Evolutionary conservation across 768 basidiomycete species (phyloP).

Genomic region (Daedaleopsis nitida): DNA sequence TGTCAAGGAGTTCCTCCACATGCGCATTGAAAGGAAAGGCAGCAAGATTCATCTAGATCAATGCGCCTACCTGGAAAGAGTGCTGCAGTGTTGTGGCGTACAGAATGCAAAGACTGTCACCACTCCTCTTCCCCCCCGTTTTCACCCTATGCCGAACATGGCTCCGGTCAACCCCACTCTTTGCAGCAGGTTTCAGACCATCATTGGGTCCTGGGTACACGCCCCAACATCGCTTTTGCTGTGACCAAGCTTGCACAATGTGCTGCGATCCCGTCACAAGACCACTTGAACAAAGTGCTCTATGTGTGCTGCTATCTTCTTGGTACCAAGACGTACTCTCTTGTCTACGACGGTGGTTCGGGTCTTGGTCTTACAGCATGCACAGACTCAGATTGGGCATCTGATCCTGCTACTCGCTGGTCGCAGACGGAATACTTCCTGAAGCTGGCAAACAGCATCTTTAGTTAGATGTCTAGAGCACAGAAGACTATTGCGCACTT

Average conservation of each 20-base stretch:
- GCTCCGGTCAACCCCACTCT: slow-evolving; percentile 2
- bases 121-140: slow-evolving; percentile 12
- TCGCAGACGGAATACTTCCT: slow-evolving; percentile 7
- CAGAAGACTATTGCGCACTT: slow-evolving; percentile 7
- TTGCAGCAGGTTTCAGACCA: slow-evolving; percentile 2
- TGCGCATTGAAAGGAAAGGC: slow-evolving; percentile 19
- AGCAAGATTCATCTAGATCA: slow-evolving; percentile 13
- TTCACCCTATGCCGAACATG: slow-evolving; percentile 1
- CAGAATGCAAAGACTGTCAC: slow-evolving; percentile 13
- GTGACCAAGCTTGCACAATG: slow-evolving; percentile 37
- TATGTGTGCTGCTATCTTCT: slow-evolving; percentile 3
- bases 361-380: neutral
- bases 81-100: slow-evolving; percentile 12
- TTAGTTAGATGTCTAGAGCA: slow-evolving; percentile 4
- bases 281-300: neutral
- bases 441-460: neutral
- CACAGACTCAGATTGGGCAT: slow-evolving; percentile 10
- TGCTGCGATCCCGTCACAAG: slow-evolving; percentile 30
- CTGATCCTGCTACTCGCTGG: neutral
- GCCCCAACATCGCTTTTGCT: slow-evolving; percentile 43
- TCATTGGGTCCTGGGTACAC: slow-evolving; percentile 26
- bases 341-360: slow-evolving; percentile 1
- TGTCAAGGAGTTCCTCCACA: slow-evolving; percentile 25
- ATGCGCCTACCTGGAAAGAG: slow-evolving; percentile 12
- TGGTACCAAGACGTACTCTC: slow-evolving; percentile 1